A percentile compares a stretch with the other conserved stretches of the same genome.
phyloP scores from a whole-genome alignment of 202 grass and related monocot genomes.

The Carex arenaria region DNA sequence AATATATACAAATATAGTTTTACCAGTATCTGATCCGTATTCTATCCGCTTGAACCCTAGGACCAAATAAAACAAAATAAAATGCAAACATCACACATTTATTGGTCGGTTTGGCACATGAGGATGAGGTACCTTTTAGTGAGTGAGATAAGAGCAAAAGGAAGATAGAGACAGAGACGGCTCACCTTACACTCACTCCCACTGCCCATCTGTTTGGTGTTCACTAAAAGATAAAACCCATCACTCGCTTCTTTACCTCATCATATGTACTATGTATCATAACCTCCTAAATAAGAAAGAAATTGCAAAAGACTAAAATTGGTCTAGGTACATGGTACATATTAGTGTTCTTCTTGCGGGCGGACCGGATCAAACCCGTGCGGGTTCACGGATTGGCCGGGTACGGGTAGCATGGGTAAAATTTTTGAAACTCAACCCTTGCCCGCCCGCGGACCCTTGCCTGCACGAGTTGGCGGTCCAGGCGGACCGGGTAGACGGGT shows the following conservation, averaged over 20 bases:
- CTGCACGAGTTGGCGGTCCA: too few relatives aligned
- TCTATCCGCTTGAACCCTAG: too few relatives aligned
- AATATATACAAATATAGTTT: too few relatives aligned
- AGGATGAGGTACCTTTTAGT: not conserved
- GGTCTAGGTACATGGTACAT: not conserved
- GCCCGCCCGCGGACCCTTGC: too few relatives aligned
- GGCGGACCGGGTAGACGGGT: too few relatives aligned
- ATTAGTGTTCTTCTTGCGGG: too few relatives aligned
- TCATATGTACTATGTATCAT: not conserved
- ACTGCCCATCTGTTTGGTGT: conserved; percentile 19
- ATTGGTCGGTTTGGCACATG: conserved; percentile 16
- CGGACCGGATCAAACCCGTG: too few relatives aligned
- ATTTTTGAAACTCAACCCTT: too few relatives aligned
- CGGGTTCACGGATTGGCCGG: too few relatives aligned
- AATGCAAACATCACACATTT: not conserved
- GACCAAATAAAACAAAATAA: not conserved
- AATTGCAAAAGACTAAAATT: too few relatives aligned
- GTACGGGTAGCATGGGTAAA: too few relatives aligned
- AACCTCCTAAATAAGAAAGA: not conserved
- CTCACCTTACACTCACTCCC: conserved; percentile 13
- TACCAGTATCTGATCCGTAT: too few relatives aligned
- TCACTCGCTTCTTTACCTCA: conserved; percentile 12
- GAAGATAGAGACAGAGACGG: conserved; percentile 13
- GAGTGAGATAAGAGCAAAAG: conserved; percentile 1
- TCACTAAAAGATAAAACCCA: conserved; percentile 19